phyloP scores from a whole-genome alignment of 441 rosid species.

The Breynia disticha region DNA sequence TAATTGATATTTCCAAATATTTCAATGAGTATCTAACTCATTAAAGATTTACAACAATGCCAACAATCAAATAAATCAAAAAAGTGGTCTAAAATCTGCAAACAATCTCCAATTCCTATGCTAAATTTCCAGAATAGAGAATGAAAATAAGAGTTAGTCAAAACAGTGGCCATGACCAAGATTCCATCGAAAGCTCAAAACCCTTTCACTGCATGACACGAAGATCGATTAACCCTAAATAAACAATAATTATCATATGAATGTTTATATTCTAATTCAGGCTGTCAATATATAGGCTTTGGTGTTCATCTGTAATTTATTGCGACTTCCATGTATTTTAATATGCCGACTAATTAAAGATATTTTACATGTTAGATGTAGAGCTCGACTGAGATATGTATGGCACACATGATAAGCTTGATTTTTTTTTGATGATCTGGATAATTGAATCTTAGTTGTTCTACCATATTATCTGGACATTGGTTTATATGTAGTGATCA shows the following conservation, averaged over 20 bases:
- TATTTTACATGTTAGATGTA: constrained; percentile 7
- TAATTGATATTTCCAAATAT: neutral
- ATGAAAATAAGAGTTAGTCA: neutral
- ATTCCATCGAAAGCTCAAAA: constrained; percentile 29
- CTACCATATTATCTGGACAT: too few species aligned
- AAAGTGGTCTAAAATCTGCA: constrained; percentile 5
- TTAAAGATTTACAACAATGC: neutral
- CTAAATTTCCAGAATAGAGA: neutral
- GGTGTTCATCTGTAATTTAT: constrained; percentile 15
- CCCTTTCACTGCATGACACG: constrained; percentile 27
- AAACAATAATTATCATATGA: constrained; percentile 1
- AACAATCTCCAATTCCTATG: constrained; percentile 6
- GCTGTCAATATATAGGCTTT: constrained; percentile 27
- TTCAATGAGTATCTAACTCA: constrained; percentile 4
- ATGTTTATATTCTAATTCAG: constrained; percentile 14
- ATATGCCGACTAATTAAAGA: neutral
- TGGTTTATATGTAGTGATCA: too few species aligned
- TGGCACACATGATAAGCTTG: neutral
- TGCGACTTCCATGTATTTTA: constrained; percentile 10
- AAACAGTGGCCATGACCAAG: constrained; percentile 16
- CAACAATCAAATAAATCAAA: constrained; percentile 1
- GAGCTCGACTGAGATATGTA: constrained; percentile 5
- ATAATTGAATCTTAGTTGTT: too few species aligned
- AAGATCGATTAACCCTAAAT: constrained; percentile 17
- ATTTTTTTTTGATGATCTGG: too few species aligned